Percentiles rank a stretch among this genome's conserved stretches.
Conservation (phyloP, 2,329 filamentous ascomycete species). For the Pyricularia sp. region DNA sequence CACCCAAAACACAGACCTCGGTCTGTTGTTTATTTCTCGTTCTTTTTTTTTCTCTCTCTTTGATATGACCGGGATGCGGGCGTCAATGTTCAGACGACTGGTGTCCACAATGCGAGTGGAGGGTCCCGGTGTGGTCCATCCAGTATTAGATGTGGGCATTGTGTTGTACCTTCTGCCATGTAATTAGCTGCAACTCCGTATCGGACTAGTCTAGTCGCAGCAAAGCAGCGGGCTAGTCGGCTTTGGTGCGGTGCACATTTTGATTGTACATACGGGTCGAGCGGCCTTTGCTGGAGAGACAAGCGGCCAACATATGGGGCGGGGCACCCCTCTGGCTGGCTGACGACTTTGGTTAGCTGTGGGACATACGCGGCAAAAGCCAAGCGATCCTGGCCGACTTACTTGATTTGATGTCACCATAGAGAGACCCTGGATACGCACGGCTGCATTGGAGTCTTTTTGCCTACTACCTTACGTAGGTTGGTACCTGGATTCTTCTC, state of each 20-base stretch:
- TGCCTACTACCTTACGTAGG: neutral
- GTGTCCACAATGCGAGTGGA: neutral
- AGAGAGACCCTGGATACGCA: neutral
- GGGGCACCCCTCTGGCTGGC: neutral
- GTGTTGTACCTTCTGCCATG: neutral
- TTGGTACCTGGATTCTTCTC: neutral
- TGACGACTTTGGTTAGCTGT: neutral
- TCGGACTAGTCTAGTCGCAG: neutral
- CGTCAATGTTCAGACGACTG: neutral
- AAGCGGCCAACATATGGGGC: too few relatives aligned
- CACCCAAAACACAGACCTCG: neutral
- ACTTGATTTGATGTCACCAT: neutral
- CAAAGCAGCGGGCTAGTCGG: neutral
- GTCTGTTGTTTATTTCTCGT: neutral
- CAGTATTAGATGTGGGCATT: neutral
- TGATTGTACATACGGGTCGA: neutral
- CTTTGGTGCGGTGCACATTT: neutral
- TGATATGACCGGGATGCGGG: neutral
- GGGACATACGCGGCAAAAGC: neutral
- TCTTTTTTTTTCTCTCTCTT: neutral
- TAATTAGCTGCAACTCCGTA: neutral
- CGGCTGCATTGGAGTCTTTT: neutral
- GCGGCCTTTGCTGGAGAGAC: neutral
- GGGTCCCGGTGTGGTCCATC: neutral
- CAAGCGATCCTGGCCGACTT: neutral